These are phyloP conservation scores for Ganoderma lucidum DNA, from an alignment of 1,284 basidiomycete species.

Conservation along the genomic window DNA sequence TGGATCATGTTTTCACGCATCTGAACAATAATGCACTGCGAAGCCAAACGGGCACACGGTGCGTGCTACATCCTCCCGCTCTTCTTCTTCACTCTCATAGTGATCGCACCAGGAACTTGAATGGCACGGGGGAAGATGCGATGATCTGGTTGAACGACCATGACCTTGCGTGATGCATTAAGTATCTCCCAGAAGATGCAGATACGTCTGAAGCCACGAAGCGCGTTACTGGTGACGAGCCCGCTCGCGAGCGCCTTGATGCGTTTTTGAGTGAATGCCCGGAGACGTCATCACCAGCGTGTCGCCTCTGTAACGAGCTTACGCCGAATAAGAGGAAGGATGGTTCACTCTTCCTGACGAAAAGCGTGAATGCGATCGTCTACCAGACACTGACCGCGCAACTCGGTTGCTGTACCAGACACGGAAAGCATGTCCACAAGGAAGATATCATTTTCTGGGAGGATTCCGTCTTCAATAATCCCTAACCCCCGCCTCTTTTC, in stretches of 20 bases:
- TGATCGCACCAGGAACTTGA: no score
- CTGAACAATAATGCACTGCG: no score
- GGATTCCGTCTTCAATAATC: background rate
- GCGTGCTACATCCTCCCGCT: no score
- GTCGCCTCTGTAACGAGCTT: background rate
- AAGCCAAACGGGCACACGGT: no score
- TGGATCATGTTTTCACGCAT: no score
- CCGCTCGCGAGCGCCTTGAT: background rate
- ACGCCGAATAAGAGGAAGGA: background rate
- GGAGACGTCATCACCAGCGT: background rate
- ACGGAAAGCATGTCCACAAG: background rate
- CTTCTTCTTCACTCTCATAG: no score
- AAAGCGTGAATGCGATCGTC: conserved; percentile 7
- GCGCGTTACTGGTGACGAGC: background rate
- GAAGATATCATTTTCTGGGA: background rate
- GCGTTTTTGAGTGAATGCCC: background rate
- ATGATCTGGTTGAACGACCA: no score
- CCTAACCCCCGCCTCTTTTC: no score
- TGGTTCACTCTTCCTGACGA: background rate
- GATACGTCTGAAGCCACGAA: no score
- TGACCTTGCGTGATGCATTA: no score
- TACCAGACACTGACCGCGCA: background rate
- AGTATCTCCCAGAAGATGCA: no score
- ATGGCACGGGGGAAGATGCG: no score
- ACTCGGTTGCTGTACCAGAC: background rate